Base-by-base conservation (phyloP, 306 rosid species). In the Rosa persica region DNA sequence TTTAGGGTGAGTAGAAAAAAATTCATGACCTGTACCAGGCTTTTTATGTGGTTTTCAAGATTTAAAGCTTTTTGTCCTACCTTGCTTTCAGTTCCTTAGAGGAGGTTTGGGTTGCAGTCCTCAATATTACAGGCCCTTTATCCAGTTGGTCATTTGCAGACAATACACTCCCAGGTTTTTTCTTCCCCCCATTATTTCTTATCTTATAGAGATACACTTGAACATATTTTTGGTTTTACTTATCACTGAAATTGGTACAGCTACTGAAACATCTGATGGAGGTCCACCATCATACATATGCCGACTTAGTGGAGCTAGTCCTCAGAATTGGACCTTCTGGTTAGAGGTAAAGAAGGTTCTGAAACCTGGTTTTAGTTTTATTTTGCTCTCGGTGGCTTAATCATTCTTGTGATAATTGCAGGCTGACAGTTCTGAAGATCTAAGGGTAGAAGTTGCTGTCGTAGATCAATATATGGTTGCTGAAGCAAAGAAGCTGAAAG, bases 91-190 rank as follows among this genome's bases (percentile, higher is more conserved):
- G 97, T 72, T 89, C 99, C 78, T 79, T 93, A 46, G 86, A 91
- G 88, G 99, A 95, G 88, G 82, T 95, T 58, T 93, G 99, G 99
- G 98, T 89, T 80, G 74, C 98, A 1, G 98, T 90, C 83, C 89
- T 95, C 58, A 95, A 95, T 79, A 89, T 95, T 78, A 95, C 99
- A 9, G 99, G 99, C 76, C 99, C 98, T 70, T 87, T 95, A 90
- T 91, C 97, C n/a, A 83, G 85, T 82, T 95, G 99, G 99, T 95
- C 99, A 78, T 92, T 95, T 85, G 97, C 98, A 60, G 97, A 93
- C 70, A 86, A 89, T 51, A 72, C 60, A 76, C 89, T 94, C 80
- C 90, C 97, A 84, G 98, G 98, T 92, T 80, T 55, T 55, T 34
- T 13, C 39, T 67, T 72, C 4, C 80, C 12, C 47, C 2, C 23